Conservation (phyloP, 2,329 filamentous ascomycete genomes). For the Rachicladosporium sp. region DNA sequence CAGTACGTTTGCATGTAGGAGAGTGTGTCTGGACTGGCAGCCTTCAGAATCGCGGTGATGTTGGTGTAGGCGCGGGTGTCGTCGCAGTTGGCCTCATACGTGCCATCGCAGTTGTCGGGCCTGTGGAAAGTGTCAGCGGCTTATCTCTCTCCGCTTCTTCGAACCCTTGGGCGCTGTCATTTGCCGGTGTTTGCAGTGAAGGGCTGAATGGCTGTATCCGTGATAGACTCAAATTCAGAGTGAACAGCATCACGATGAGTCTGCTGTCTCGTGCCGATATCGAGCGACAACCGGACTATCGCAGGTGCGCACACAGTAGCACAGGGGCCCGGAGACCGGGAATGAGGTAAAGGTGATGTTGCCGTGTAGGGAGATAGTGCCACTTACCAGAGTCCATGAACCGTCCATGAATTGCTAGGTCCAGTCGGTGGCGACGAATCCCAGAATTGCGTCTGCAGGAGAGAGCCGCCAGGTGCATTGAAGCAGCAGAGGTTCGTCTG, state of each 20-base stretch:
- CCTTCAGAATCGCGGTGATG: slow-evolving; percentile 49
- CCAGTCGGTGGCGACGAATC: slow-evolving; percentile 54
- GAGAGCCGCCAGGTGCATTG: slow-evolving; percentile 57
- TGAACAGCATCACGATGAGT: no score
- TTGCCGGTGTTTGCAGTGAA: no score
- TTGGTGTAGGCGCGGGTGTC: slow-evolving; percentile 48
- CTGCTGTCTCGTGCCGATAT: no score
- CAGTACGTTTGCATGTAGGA: slow-evolving; percentile 59
- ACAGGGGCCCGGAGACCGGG: no score
- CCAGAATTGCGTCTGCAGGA: slow-evolving; percentile 70
- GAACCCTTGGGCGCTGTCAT: no score
- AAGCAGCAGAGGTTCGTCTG: slow-evolving; percentile 61
- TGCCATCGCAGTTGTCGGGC: slow-evolving; percentile 52
- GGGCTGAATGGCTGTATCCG: not conserved
- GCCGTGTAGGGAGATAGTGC: not conserved
- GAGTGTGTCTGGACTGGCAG: slow-evolving; percentile 44
- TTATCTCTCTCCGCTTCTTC: no score
- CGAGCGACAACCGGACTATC: no score
- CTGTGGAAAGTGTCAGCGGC: slow-evolving; percentile 11
- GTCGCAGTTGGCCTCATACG: slow-evolving; percentile 56
- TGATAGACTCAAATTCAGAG: no score
- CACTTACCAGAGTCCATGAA: slow-evolving; percentile 52
- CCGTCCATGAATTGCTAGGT: slow-evolving; percentile 58
- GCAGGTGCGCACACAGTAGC: no score
- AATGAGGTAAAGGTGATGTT: no score